A percentile compares a stretch with the other conserved stretches of the same genome.
phyloP scores from a whole-genome alignment of 148 eudicot genomes.

The Tetragonia tetragonoides region DNA sequence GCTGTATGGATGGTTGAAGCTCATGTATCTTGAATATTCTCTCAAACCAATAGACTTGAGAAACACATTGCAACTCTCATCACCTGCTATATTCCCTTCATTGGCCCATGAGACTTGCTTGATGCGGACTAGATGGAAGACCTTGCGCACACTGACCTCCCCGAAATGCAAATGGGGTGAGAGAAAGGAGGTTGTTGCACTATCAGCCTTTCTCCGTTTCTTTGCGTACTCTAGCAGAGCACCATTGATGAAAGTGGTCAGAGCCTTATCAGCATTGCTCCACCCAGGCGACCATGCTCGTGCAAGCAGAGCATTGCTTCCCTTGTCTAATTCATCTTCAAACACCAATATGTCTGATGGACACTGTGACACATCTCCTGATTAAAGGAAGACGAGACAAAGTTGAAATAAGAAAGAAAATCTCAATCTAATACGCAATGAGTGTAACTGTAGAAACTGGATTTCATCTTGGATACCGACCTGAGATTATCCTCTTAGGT shows the following conservation, averaged over 20 bases:
- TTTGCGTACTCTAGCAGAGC: conserved; percentile 73
- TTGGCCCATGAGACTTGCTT: conserved; percentile 92
- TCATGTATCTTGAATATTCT: conserved; percentile 94
- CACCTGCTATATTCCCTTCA: conserved; percentile 83
- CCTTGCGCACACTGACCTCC: conserved; percentile 87
- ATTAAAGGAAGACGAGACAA: background rate
- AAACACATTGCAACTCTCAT: conserved; percentile 89
- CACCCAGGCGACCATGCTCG: conserved; percentile 99
- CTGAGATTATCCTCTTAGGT: conserved; percentile 81
- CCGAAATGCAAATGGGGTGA: conserved; percentile 98
- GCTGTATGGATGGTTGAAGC: conserved; percentile 91
- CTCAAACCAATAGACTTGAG: conserved; percentile 93
- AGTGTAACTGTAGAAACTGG: background rate
- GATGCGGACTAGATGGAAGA: conserved; percentile 78
- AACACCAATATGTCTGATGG: conserved; percentile 64
- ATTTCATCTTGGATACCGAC: conserved; percentile 32
- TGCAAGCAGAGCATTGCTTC: conserved; percentile 96
- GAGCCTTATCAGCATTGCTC: conserved; percentile 93
- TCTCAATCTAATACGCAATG: background rate
- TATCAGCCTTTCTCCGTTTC: conserved; percentile 93
- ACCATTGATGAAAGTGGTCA: conserved; percentile 77
- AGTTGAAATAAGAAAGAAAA: background rate
- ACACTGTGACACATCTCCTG: conserved; percentile 81
- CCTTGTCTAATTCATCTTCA: conserved; percentile 86
- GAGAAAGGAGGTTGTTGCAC: conserved; percentile 93